These are phyloP conservation scores for Tardiomyces blankii DNA, from an alignment of 1,139 yeast genomes.

Conservation along the genomic window DNA sequence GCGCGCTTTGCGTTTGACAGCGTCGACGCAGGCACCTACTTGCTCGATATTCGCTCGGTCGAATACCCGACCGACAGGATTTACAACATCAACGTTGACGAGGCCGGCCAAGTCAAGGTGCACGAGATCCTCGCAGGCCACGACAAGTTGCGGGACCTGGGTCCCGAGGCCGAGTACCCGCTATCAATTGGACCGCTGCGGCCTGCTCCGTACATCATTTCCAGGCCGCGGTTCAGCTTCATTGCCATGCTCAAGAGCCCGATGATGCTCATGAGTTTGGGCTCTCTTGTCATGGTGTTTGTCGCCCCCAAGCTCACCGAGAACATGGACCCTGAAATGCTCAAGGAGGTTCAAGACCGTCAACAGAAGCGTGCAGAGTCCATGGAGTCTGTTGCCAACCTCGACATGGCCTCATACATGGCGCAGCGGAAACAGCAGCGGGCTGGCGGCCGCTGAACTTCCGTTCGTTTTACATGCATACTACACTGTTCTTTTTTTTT, in stretches of 20 bases:
- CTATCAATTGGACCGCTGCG: slow-evolving; percentile 6
- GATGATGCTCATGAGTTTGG: slow-evolving; percentile 26
- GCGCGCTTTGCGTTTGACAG: slow-evolving; percentile 7
- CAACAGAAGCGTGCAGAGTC: slow-evolving; percentile 11
- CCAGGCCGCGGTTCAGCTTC: slow-evolving; percentile 24
- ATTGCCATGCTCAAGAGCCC: slow-evolving; percentile 25
- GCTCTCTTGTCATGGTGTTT: slow-evolving; percentile 23
- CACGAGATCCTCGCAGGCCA: slow-evolving; percentile 21
- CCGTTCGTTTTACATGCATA: neutral
- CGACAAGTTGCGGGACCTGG: slow-evolving; percentile 15
- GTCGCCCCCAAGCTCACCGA: slow-evolving; percentile 24
- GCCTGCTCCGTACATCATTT: slow-evolving; percentile 12
- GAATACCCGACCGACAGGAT: slow-evolving; percentile 8
- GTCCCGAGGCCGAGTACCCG: slow-evolving; percentile 22
- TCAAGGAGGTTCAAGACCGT: slow-evolving; percentile 19
- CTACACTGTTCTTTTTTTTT: too few species aligned
- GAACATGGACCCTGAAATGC: slow-evolving; percentile 26
- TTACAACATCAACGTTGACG: slow-evolving; percentile 10
- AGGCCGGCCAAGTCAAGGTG: slow-evolving; percentile 9
- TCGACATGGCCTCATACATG: slow-evolving; percentile 21
- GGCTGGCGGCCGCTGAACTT: neutral
- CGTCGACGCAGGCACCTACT: slow-evolving; percentile 6
- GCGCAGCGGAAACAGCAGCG: slow-evolving; percentile 9
- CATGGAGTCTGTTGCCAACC: slow-evolving; percentile 14
- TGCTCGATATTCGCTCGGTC: slow-evolving; percentile 17